phyloP scores from a whole-genome alignment of 345 rosid species.

The Passiflora organensis region DNA sequence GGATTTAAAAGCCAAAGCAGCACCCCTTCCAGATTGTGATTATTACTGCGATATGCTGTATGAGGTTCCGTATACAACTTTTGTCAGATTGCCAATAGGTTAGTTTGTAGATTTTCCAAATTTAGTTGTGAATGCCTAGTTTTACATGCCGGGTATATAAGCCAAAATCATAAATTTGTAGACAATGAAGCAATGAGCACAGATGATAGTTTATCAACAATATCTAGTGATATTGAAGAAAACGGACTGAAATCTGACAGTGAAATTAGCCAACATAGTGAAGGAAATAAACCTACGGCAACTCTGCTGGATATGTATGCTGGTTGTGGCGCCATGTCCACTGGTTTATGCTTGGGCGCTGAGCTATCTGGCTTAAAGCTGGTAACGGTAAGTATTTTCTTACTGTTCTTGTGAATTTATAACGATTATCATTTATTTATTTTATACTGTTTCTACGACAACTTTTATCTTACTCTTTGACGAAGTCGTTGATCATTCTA shows the following conservation, averaged over 20 bases:
- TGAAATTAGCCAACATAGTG: conserved; percentile 13
- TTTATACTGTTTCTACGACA: too few species aligned
- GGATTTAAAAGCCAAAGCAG: conserved; percentile 27
- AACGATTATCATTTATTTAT: too few species aligned
- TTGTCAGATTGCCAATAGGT: conserved; percentile 40
- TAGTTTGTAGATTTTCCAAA: background rate
- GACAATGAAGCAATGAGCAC: conserved; percentile 23
- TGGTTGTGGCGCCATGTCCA: conserved; percentile 92
- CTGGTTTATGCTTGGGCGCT: conserved; percentile 74
- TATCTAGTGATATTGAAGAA: conserved; percentile 39
- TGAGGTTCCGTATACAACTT: conserved; percentile 46
- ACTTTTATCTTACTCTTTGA: background rate
- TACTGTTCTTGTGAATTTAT: too few species aligned
- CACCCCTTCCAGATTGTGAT: conserved; percentile 29
- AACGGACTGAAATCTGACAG: conserved; percentile 10
- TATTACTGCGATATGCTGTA: conserved; percentile 60
- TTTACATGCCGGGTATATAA: background rate
- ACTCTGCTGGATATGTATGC: conserved; percentile 63
- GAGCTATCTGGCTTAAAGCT: conserved; percentile 46
- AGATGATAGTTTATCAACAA: conserved; percentile 46
- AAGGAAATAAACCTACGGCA: conserved; percentile 19
- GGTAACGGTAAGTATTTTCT: conserved; percentile 45
- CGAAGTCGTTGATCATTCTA: background rate
- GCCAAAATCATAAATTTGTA: conserved; percentile 14
- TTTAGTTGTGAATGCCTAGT: too few species aligned